Percentiles rank a stretch among this genome's conserved stretches.
phyloP scores from a whole-genome alignment of 208 protist genomes.

The Trypanosoma lewisi region DNA sequence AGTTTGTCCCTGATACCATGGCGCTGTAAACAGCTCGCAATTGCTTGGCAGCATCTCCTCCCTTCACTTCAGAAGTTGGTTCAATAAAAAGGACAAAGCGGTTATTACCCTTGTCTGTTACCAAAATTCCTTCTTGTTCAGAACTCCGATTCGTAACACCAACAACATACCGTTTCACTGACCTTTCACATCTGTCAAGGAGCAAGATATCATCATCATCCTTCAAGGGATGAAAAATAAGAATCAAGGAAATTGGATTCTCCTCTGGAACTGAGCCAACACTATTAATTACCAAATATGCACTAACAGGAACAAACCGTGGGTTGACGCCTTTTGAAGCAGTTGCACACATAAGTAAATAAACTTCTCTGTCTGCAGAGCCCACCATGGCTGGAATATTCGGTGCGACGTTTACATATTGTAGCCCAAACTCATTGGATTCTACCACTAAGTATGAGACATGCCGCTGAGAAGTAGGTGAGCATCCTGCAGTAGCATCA shows the following conservation, averaged over 20 bases:
- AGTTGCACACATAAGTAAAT: constrained; percentile 54
- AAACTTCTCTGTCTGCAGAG: constrained; percentile 24
- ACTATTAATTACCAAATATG: constrained; percentile 46
- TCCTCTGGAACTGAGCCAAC: constrained; percentile 21
- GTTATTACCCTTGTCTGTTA: constrained; percentile 34
- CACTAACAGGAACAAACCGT: constrained; percentile 42
- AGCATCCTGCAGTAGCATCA: constrained; percentile 7
- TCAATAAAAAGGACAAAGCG: constrained; percentile 39
- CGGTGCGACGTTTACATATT: constrained; percentile 38
- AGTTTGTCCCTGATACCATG: background rate
- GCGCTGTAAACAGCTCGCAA: constrained; percentile 14
- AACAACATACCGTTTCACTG: constrained; percentile 18
- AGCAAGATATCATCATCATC: constrained; percentile 29
- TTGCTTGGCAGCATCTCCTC: constrained; percentile 1
- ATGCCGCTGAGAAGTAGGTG: constrained; percentile 18
- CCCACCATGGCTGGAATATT: constrained; percentile 27
- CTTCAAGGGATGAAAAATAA: constrained; percentile 43
- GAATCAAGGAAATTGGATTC: constrained; percentile 33
- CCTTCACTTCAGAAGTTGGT: constrained; percentile 11
- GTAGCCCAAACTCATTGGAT: constrained; percentile 40
- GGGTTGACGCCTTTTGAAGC: constrained; percentile 30
- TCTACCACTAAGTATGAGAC: constrained; percentile 20
- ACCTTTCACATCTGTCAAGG: constrained; percentile 12
- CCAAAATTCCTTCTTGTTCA: constrained; percentile 22
- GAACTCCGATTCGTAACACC: constrained; percentile 4